A percentile compares a stretch with the other conserved stretches of the same genome.
These are phyloP conservation scores for Ceratobasidium sp. DNA, from an alignment of 1,284 basidiomycete species.

Conservation along the genomic window DNA sequence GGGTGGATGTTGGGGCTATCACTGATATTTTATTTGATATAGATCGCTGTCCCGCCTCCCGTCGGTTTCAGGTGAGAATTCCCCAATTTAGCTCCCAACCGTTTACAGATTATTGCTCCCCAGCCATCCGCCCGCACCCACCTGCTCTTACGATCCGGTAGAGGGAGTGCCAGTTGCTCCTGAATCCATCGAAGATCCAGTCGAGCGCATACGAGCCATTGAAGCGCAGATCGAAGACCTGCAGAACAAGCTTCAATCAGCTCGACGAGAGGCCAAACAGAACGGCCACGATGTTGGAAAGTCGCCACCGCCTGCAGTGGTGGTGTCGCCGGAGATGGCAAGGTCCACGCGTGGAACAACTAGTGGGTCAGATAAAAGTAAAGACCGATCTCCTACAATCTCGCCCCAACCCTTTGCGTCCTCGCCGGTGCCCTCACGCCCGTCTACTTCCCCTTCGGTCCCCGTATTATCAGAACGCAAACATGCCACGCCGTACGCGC, in stretches of 20 bases:
- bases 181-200: conserved; percentile 68
- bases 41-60: conserved; percentile 47
- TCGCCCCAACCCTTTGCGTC: conserved; percentile 37
- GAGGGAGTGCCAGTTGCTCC: conserved; percentile 80
- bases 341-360: conserved; percentile 39
- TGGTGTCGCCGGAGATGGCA: conserved; percentile 29
- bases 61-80: conserved; percentile 68
- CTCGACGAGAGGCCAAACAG: conserved; percentile 54
- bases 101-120: conserved; percentile 8
- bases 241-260: conserved; percentile 65
- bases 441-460: conserved; percentile 41
- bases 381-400: conserved; percentile 35
- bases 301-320: conserved; percentile 10
- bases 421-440: conserved; percentile 40
- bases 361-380: conserved; percentile 41
- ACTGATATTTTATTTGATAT: not conserved
- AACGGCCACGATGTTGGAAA: conserved; percentile 49
- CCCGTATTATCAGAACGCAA: conserved; percentile 38
- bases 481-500: conserved; percentile 33
- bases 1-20: no score
- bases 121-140: conserved; percentile 81
- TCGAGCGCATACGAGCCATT: conserved; percentile 76
- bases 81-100: conserved; percentile 59
- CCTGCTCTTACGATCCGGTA: conserved; percentile 83
- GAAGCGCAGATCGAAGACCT: conserved; percentile 81